Percentiles rank a stretch among this genome's conserved stretches.
Evolutionary conservation across 1,139 yeast species (phyloP).

Genomic region (Hemisphaericaspora xylofermentans): DNA sequence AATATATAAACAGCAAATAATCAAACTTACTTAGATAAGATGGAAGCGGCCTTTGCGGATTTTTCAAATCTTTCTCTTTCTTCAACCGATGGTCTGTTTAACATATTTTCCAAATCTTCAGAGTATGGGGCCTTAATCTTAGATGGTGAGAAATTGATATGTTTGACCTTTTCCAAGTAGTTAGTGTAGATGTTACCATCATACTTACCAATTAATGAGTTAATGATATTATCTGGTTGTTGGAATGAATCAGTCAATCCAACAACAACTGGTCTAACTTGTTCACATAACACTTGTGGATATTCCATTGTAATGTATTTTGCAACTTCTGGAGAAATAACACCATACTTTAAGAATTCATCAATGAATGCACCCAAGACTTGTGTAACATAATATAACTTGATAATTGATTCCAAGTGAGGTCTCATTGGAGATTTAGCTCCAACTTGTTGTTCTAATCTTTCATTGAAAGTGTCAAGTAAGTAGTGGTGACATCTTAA

Average conservation of each 20-base stretch:
- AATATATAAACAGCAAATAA: constrained; percentile 1
- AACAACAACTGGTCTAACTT: constrained; percentile 68
- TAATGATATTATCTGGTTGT: constrained; percentile 79
- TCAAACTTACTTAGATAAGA: constrained; percentile 11
- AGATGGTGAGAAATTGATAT: constrained; percentile 48
- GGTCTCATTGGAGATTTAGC: constrained; percentile 17
- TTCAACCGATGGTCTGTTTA: constrained; percentile 50
- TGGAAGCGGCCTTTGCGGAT: constrained; percentile 32
- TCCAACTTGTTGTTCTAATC: constrained; percentile 17
- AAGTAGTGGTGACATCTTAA: constrained; percentile 44
- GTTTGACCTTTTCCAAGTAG: constrained; percentile 57
- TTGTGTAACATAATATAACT: constrained; percentile 45
- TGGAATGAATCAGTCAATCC: constrained; percentile 89
- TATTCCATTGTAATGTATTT: constrained; percentile 46
- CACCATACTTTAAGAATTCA: constrained; percentile 66
- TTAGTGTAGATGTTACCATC: constrained; percentile 87
- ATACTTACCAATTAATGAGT: constrained; percentile 80
- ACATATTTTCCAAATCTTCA: constrained; percentile 47
- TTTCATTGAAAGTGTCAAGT: constrained; percentile 32
- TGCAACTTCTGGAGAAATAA: constrained; percentile 36
- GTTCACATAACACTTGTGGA: constrained; percentile 45
- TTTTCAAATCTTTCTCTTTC: constrained; percentile 52
- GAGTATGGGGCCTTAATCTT: constrained; percentile 64
- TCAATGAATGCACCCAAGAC: constrained; percentile 74
- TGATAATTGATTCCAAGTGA: constrained; percentile 14